phyloP scores from a whole-genome alignment of 139 green algal genomes.

The Coelastrella sp. region DNA sequence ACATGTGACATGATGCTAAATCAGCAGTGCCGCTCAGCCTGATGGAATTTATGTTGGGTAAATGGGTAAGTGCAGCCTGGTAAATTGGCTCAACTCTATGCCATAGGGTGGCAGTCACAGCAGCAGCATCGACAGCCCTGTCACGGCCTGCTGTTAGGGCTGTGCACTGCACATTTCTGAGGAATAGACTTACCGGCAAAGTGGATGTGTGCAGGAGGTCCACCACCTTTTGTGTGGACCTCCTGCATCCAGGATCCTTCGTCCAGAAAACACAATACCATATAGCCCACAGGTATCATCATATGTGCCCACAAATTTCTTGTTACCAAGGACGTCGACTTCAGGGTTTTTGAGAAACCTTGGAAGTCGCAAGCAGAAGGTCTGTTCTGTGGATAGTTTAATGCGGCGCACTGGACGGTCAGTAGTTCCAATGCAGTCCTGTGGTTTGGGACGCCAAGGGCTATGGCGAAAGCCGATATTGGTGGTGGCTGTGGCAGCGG shows the following conservation, averaged over 20 bases:
- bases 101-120: too few species aligned
- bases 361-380: conserved; percentile 13
- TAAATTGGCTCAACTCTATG: too few species aligned
- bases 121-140: not conserved
- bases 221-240: not conserved
- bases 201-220: conserved; percentile 4
- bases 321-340: not conserved
- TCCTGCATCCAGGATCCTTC: too few species aligned
- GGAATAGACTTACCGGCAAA: not conserved
- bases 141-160: not conserved
- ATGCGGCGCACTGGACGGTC: not conserved
- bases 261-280: not conserved
- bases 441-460: not conserved
- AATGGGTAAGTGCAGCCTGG: too few species aligned
- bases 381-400: not conserved
- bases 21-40: too few species aligned
- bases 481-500: too few species aligned
- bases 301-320: conserved; percentile 13
- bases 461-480: too few species aligned
- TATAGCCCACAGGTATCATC: conserved; percentile 14
- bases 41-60: too few species aligned
- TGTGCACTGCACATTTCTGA: too few species aligned
- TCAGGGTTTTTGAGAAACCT: conserved; percentile 2
- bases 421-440: not conserved
- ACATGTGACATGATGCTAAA: too few species aligned